Percentiles rank a stretch among this genome's conserved stretches.
Conservation (phyloP, 345 rosid species). For the Carallia pectinifolia region DNA sequence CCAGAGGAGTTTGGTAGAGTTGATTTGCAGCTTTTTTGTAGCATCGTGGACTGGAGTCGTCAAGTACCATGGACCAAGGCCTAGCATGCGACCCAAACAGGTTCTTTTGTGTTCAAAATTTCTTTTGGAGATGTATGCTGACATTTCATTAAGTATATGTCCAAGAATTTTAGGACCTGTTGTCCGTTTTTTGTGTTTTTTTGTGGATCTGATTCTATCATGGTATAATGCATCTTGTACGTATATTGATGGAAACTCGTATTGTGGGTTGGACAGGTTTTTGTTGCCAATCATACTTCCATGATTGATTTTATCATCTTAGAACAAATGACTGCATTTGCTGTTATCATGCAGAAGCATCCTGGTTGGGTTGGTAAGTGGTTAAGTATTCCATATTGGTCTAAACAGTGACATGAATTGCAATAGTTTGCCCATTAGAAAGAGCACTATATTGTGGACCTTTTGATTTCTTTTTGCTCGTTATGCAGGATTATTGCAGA, state of each 20-base stretch:
- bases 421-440: background rate
- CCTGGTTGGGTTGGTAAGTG: conserved; percentile 99
- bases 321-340: conserved; percentile 98
- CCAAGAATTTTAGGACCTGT: background rate
- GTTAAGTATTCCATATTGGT: background rate
- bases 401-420: background rate
- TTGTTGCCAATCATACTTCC: conserved; percentile 97
- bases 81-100: conserved; percentile 96
- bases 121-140: background rate
- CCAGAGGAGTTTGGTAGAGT: conserved; percentile 92
- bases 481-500: conserved; percentile 74
- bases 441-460: background rate
- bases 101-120: conserved; percentile 24
- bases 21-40: conserved; percentile 98
- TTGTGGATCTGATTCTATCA: background rate
- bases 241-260: background rate
- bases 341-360: conserved; percentile 99
- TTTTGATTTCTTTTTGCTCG: conserved; percentile 15
- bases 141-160: background rate
- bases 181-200: background rate
- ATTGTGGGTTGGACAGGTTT: conserved; percentile 57
- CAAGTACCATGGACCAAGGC: conserved; percentile 93
- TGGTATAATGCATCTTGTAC: background rate
- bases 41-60: conserved; percentile 99
- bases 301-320: conserved; percentile 95